Evolutionary conservation across 2,329 filamentous ascomycete genomes (phyloP).

Genomic region (Alternaria alternata): DNA sequence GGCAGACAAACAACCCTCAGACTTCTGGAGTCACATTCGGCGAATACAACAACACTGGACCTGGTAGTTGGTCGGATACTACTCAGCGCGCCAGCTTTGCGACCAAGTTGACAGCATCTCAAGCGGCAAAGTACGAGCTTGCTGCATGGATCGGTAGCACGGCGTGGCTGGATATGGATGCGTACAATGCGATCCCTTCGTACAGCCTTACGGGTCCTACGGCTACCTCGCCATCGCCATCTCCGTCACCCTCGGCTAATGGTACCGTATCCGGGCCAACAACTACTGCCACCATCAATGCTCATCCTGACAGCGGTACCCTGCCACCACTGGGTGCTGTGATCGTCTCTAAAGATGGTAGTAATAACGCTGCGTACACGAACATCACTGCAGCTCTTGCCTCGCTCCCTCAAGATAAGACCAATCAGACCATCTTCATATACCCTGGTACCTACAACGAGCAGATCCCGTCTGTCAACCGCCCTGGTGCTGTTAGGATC

Average conservation of each 20-base stretch:
- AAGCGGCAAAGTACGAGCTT: conserved; percentile 50
- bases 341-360: conserved; percentile 51
- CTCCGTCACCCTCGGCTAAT: not conserved
- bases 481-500: conserved; percentile 60
- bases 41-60: conserved; percentile 46
- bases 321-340: conserved; percentile 54
- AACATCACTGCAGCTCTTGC: conserved; percentile 49
- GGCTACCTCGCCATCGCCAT: conserved; percentile 18
- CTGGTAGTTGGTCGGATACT: conserved; percentile 43
- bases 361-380: conserved; percentile 40
- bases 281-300: conserved; percentile 42
- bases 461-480: conserved; percentile 61
- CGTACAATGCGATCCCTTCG: conserved; percentile 50
- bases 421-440: conserved; percentile 67
- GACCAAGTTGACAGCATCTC: conserved; percentile 46
- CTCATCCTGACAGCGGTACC: conserved; percentile 54
- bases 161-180: conserved; percentile 54
- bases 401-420: conserved; percentile 46
- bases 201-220: conserved; percentile 24
- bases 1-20: conserved; percentile 45
- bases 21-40: conserved; percentile 50
- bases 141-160: conserved; percentile 52
- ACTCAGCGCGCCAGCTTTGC: conserved; percentile 46
- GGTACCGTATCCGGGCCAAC: conserved; percentile 26
- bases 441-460: conserved; percentile 65